Base-by-base conservation (phyloP, 257 asterid genomes). In the Nicotiana obtusifolia region DNA sequence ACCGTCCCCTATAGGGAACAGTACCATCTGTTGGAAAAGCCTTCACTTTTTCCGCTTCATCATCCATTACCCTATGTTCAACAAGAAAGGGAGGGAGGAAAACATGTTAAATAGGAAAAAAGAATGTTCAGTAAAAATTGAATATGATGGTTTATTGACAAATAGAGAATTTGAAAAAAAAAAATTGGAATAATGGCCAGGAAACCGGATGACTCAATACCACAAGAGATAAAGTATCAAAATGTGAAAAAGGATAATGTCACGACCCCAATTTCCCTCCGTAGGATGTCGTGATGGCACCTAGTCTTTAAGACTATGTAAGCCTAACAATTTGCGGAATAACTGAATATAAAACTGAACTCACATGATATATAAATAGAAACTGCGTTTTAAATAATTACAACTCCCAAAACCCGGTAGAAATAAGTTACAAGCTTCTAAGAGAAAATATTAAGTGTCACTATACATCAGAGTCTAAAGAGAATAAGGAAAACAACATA, bases 31-130 rank as follows among this genome's bases (percentile, higher is more conserved):
- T 26, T 3, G 94, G 94, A 85, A 95, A 95, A 57, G 97, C 92
- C 91, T 90, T 92, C 31, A 89, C 92, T 80, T 91, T 95, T 83
- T 95, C 97, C 31, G 89, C 90, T 73, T 95, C 98, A 17, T 91
- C 91, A 56, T 90, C 95, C 33, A 94, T 89, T 81, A 95, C 81
- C 77, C 85, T 94, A 98, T 94, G 93, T 52, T 78, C 22, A 47
- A 22, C 4, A 13, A 0, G 59, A n/a, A 54, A 71, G 56, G 22
- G 5, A 71, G 16, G 22, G 28, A 28, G 13, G 15, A 44, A 28
- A 60, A 52, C 5, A 30, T n/a, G 64, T n/a, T 59, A 59, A 59
- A n/a, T 59, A 66, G 53, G 37, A 33, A 49, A 19, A 67, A 33
- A 33, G 53, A 67, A 33, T 33, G 76, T 67, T 33, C 76, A 11